A percentile compares a stretch with the other conserved stretches of the same genome.
These are phyloP conservation scores for Salvia splendens DNA, from an alignment of 257 asterid genomes.

Conservation along the genomic window DNA sequence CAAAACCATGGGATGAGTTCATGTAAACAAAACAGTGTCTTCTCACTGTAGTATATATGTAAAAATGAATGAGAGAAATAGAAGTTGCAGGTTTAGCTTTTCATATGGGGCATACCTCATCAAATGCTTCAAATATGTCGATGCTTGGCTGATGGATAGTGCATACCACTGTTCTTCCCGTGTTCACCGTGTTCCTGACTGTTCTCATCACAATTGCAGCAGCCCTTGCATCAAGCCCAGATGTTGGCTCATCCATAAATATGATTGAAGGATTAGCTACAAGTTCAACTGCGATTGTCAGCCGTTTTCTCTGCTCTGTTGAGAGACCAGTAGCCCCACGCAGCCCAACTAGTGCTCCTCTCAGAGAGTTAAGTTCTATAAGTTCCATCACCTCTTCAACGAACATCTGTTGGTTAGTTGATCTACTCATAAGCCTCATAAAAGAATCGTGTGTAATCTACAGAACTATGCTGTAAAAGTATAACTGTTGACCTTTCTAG, in stretches of 20 bases:
- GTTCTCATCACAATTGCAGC: conserved; percentile 70
- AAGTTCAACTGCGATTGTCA: conserved; percentile 67
- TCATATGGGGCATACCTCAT: conserved; percentile 40
- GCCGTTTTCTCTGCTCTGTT: conserved; percentile 62
- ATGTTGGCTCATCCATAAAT: conserved; percentile 69
- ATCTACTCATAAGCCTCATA: not conserved
- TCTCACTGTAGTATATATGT: not conserved
- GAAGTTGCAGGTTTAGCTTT: not conserved
- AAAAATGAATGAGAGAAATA: not conserved
- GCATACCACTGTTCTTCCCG: conserved; percentile 67
- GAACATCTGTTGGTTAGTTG: conserved; percentile 40
- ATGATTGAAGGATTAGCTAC: conserved; percentile 63
- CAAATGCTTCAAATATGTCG: conserved; percentile 67
- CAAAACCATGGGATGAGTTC: conserved; percentile 21
- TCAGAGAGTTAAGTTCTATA: conserved; percentile 50
- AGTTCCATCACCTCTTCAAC: conserved; percentile 67
- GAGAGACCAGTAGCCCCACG: conserved; percentile 59
- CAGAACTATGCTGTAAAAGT: not conserved
- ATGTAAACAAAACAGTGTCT: not conserved
- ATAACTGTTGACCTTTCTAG: conserved; percentile 42
- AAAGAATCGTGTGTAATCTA: not conserved
- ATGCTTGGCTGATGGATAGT: conserved; percentile 73
- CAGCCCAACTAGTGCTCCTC: conserved; percentile 52
- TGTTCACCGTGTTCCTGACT: conserved; percentile 60
- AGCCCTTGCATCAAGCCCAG: conserved; percentile 63